phyloP scores from a whole-genome alignment of 495 filamentous ascomycete genomes.

The Penicillium pulvis region DNA sequence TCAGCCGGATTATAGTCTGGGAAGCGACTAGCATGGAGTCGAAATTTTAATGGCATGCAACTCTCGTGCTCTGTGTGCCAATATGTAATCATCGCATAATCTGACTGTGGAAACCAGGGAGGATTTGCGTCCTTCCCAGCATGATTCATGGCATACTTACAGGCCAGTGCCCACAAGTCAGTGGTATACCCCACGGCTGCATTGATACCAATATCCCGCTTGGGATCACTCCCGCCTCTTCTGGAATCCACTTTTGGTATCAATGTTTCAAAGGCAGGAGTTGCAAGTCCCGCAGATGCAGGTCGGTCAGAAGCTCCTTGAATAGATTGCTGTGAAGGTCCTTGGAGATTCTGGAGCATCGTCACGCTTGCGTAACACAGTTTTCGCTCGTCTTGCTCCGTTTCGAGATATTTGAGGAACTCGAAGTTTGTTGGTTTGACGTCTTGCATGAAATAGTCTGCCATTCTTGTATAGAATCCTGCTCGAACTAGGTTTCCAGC shows the following conservation, averaged over 20 bases:
- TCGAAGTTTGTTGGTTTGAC: constrained; percentile 26
- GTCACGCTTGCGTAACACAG: constrained; percentile 43
- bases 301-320: not conserved
- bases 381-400: constrained; percentile 37
- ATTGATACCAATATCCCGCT: constrained; percentile 39
- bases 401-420: constrained; percentile 22
- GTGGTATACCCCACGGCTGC: constrained; percentile 38
- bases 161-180: constrained; percentile 44
- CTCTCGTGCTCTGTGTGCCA: constrained; percentile 48
- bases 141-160: constrained; percentile 39
- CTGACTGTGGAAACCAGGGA: constrained; percentile 47
- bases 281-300: not conserved
- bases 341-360: constrained; percentile 41
- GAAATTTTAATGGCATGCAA: constrained; percentile 41
- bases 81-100: constrained; percentile 43
- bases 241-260: constrained; percentile 9
- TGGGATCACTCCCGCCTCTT: constrained; percentile 17
- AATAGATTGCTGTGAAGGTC: constrained; percentile 17
- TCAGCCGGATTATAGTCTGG: constrained; percentile 33
- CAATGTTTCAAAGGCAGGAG: constrained; percentile 6
- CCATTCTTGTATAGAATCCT: constrained; percentile 38
- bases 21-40: constrained; percentile 44
- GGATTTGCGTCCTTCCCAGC: constrained; percentile 31
- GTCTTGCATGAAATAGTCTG: constrained; percentile 39
- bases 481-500: constrained; percentile 41